Evolutionary conservation across 176 grass and related monocot genomes (phyloP).

Genomic region (Typha latifolia): DNA sequence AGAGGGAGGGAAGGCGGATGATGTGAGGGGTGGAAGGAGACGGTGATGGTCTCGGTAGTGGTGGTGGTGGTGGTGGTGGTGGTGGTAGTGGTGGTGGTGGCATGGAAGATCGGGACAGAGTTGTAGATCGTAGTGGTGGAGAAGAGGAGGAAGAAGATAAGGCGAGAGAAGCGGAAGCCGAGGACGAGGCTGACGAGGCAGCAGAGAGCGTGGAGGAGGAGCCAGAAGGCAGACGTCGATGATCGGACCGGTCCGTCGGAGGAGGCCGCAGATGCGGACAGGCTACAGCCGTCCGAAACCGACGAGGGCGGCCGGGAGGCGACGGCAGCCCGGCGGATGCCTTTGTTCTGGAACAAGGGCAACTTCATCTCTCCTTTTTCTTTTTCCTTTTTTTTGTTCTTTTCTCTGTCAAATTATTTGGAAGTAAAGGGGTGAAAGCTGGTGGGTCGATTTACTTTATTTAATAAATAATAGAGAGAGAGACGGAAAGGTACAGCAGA

Average conservation of each 20-base stretch:
- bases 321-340: slow-evolving; percentile 17
- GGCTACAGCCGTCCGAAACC: neutral
- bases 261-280: no score
- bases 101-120: slow-evolving; percentile 25
- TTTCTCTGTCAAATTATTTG: neutral
- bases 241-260: slow-evolving; percentile 13
- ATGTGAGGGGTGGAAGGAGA: slow-evolving; percentile 27
- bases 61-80: slow-evolving; percentile 16
- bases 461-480: neutral
- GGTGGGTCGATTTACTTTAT: neutral
- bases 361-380: slow-evolving; percentile 32
- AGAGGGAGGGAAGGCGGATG: slow-evolving; percentile 27
- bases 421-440: neutral
- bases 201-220: slow-evolving; percentile 76
- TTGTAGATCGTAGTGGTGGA: slow-evolving; percentile 38
- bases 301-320: neutral
- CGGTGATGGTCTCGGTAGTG: neutral
- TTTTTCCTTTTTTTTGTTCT: neutral
- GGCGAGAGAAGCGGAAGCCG: slow-evolving; percentile 89
- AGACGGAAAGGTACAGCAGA: no score
- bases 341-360: slow-evolving; percentile 24
- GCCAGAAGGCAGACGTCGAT: slow-evolving; percentile 37
- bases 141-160: slow-evolving; percentile 90
- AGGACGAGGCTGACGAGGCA: slow-evolving; percentile 70
- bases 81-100: slow-evolving; percentile 32